These are phyloP conservation scores for Saturnispora quitensis DNA, from an alignment of 805 yeast species.

Conservation along the genomic window DNA sequence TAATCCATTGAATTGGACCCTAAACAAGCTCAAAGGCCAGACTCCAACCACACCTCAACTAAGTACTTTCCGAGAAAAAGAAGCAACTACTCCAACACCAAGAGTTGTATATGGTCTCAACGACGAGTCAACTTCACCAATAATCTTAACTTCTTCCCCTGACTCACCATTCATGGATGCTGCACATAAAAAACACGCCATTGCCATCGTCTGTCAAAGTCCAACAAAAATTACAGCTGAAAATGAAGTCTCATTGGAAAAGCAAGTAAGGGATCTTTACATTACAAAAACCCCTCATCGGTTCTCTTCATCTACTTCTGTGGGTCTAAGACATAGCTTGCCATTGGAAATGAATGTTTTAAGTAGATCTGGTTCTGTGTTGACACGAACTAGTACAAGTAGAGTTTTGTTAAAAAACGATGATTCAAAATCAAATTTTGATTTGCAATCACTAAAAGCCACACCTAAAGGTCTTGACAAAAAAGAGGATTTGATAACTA, in stretches of 20 bases:
- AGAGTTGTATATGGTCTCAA: slow-evolving; percentile 20
- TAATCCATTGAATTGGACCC: slow-evolving; percentile 68
- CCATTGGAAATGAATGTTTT: slow-evolving; percentile 12
- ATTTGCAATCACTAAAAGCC: slow-evolving; percentile 20
- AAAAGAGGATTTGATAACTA: slow-evolving; percentile 15
- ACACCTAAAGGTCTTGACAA: slow-evolving; percentile 21
- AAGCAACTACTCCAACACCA: slow-evolving; percentile 2
- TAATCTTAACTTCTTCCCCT: not conserved
- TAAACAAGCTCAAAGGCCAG: slow-evolving; percentile 72
- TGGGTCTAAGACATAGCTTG: not conserved
- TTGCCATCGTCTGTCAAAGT: slow-evolving; percentile 13
- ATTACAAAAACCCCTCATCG: slow-evolving; percentile 18
- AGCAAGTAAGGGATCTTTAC: slow-evolving; percentile 27
- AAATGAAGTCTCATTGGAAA: slow-evolving; percentile 26
- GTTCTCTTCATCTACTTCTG: not conserved
- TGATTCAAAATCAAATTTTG: slow-evolving; percentile 20
- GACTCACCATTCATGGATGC: slow-evolving; percentile 2
- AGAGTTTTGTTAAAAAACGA: slow-evolving; percentile 9
- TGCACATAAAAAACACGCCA: slow-evolving; percentile 13
- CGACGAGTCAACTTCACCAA: slow-evolving; percentile 17
- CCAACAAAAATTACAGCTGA: slow-evolving; percentile 10
- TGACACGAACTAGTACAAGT: slow-evolving; percentile 11
- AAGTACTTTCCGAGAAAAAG: not conserved
- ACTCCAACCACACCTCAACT: slow-evolving; percentile 3
- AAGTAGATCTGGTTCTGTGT: slow-evolving; percentile 9